These are phyloP conservation scores for Cyathus striatus DNA, from an alignment of 768 basidiomycete genomes.

Conservation along the genomic window DNA sequence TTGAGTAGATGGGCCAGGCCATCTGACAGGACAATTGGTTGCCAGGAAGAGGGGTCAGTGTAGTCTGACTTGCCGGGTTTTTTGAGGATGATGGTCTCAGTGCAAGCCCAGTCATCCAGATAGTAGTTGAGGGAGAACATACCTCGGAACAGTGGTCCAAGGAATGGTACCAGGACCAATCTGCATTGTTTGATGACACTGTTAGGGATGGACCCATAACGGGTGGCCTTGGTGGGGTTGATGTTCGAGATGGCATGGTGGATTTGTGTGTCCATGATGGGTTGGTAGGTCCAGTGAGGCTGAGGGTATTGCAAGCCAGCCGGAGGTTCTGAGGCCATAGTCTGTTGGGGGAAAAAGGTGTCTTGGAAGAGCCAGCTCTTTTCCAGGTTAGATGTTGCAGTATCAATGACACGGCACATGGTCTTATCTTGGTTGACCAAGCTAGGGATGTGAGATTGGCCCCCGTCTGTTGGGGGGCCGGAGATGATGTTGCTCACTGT, in stretches of 20 bases:
- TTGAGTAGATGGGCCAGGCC: conserved; percentile 12
- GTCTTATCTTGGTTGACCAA: not conserved
- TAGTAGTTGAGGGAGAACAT: conserved; percentile 19
- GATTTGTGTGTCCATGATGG: conserved; percentile 20
- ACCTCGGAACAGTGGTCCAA: conserved; percentile 23
- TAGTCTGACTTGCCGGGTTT: conserved; percentile 33
- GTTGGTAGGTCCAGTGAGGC: conserved; percentile 2
- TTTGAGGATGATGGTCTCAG: conserved; percentile 19
- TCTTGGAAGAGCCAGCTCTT: conserved; percentile 9
- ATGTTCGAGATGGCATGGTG: conserved; percentile 13
- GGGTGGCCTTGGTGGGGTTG: conserved; percentile 25
- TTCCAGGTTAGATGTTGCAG: conserved; percentile 7
- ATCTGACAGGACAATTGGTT: conserved; percentile 26
- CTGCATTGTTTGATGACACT: conserved; percentile 17
- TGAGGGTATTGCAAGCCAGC: conserved; percentile 11
- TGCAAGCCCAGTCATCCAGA: conserved; percentile 4
- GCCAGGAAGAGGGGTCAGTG: conserved; percentile 19
- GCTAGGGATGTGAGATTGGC: conserved; percentile 15
- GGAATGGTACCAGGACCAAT: conserved; percentile 14
- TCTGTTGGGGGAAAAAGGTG: conserved; percentile 18
- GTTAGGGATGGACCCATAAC: conserved; percentile 18
- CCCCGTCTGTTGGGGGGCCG: conserved; percentile 12
- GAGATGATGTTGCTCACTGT: conserved; percentile 11
- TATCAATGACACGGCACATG: not conserved
- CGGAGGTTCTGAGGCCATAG: not conserved